These are phyloP conservation scores for Ceratobasidium sp. DNA, from an alignment of 1,284 basidiomycete species.

Conservation along the genomic window DNA sequence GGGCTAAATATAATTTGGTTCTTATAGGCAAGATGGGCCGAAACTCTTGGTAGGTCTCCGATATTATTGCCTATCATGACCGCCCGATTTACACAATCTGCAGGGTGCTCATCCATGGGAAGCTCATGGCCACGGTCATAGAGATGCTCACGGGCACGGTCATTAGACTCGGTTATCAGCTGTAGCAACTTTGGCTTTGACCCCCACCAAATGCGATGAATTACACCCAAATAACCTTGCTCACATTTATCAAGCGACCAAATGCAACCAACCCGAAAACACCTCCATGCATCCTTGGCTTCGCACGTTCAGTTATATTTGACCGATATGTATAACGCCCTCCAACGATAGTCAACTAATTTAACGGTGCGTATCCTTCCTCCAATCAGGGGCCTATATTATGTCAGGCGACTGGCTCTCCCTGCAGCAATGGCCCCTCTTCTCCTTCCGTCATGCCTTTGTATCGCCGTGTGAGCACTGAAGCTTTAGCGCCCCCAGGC, in stretches of 20 bases:
- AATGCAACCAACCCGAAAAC: no score
- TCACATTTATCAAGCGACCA: no score
- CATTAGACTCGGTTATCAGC: constrained; percentile 49
- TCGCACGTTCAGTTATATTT: no score
- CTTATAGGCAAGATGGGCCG: constrained; percentile 62
- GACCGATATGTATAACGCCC: no score
- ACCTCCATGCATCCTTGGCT: no score
- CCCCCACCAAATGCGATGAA: no score
- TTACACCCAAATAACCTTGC: no score
- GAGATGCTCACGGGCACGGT: constrained; percentile 51
- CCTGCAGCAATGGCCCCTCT: constrained; percentile 8
- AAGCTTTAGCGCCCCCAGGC: constrained; percentile 52
- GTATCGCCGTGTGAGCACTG: constrained; percentile 1
- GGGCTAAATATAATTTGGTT: constrained; percentile 11
- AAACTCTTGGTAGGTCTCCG: constrained; percentile 61
- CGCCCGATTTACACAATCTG: constrained; percentile 13
- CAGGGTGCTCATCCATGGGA: constrained; percentile 68
- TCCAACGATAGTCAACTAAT: no score
- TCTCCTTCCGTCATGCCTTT: background rate
- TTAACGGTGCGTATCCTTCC: no score
- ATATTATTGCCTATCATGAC: background rate
- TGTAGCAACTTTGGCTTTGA: no score
- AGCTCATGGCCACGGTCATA: constrained; percentile 57
- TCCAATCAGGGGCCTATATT: background rate
- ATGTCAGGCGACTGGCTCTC: background rate